Evolutionary conservation across 371 early-diverging fungal species (phyloP).

Genomic region (Rhizomucor pusillus): DNA sequence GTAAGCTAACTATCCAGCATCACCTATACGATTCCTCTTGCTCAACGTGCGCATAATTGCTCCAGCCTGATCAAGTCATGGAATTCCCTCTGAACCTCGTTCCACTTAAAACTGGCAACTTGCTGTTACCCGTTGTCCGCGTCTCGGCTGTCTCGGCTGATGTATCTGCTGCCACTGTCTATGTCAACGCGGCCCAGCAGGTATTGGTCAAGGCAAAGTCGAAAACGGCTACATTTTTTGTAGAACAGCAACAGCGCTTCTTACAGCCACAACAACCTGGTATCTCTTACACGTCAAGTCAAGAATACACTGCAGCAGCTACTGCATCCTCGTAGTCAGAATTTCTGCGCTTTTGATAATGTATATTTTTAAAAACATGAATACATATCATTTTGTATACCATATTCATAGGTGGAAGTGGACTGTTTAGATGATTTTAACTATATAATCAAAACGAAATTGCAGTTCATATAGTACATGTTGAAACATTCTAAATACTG

Average conservation of each 20-base stretch:
- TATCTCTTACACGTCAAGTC: background rate
- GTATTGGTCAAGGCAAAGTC: conserved; percentile 63
- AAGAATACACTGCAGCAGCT: conserved; percentile 1
- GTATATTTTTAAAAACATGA: too few relatives aligned
- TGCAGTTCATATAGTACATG: conserved; percentile 1
- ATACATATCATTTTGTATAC: background rate
- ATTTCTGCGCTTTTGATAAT: too few relatives aligned
- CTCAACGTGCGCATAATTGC: background rate
- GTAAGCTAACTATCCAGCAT: conserved; percentile 22
- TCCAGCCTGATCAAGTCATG: conserved; percentile 49
- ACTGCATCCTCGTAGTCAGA: background rate
- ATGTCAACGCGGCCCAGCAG: conserved; percentile 64
- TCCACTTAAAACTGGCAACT: conserved; percentile 66
- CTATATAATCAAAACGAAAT: too few relatives aligned
- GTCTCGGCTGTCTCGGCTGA: conserved; percentile 49
- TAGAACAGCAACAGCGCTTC: conserved; percentile 63
- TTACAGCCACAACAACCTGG: conserved; percentile 21
- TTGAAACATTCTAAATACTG: conserved; percentile 3
- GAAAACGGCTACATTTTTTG: conserved; percentile 65
- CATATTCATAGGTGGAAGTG: too few relatives aligned
- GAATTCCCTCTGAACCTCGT: conserved; percentile 59
- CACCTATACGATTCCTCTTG: conserved; percentile 4
- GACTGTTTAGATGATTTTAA: too few relatives aligned
- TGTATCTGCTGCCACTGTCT: conserved; percentile 55
- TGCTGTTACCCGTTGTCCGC: conserved; percentile 56